phyloP scores from a whole-genome alignment of 2,329 filamentous ascomycete genomes.

The Sarocladium brachiariae region DNA sequence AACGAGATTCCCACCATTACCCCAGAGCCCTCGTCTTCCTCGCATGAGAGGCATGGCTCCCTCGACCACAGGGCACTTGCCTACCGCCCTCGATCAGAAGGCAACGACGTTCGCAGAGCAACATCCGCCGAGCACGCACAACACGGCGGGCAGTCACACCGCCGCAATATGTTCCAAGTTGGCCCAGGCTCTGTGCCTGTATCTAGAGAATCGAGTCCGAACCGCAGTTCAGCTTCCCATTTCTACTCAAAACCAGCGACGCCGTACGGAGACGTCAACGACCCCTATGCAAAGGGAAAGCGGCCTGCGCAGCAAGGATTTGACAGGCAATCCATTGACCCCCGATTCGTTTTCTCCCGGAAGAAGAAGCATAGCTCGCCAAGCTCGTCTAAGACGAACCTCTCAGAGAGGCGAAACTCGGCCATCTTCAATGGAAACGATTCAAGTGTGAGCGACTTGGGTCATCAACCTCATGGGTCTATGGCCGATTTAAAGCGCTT shows the following conservation, averaged over 20 bases:
- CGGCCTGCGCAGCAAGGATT: constrained; percentile 62
- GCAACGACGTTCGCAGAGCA: constrained; percentile 28
- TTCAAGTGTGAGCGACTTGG: constrained; percentile 20
- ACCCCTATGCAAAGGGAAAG: constrained; percentile 80
- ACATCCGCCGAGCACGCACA: constrained; percentile 32
- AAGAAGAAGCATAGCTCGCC: constrained; percentile 61
- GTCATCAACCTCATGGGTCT: constrained; percentile 50
- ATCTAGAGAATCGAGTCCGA: constrained; percentile 59
- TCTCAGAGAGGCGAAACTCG: constrained; percentile 49
- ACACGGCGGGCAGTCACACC: constrained; percentile 32
- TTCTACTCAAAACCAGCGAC: constrained; percentile 70
- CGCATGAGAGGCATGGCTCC: constrained; percentile 39
- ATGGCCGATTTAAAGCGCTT: constrained; percentile 97
- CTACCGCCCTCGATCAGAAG: constrained; percentile 36
- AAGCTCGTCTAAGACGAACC: constrained; percentile 42
- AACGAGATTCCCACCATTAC: constrained; percentile 47
- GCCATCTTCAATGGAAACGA: constrained; percentile 27
- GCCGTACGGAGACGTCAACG: constrained; percentile 70
- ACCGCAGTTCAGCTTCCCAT: constrained; percentile 53
- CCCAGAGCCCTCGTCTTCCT: constrained; percentile 54
- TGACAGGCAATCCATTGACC: constrained; percentile 59
- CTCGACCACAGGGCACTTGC: constrained; percentile 32
- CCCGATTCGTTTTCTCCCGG: constrained; percentile 75
- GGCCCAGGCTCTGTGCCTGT: constrained; percentile 47
- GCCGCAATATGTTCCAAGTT: constrained; percentile 47